phyloP scores from a whole-genome alignment of 495 filamentous ascomycete species.

The Neurospora sp. region DNA sequence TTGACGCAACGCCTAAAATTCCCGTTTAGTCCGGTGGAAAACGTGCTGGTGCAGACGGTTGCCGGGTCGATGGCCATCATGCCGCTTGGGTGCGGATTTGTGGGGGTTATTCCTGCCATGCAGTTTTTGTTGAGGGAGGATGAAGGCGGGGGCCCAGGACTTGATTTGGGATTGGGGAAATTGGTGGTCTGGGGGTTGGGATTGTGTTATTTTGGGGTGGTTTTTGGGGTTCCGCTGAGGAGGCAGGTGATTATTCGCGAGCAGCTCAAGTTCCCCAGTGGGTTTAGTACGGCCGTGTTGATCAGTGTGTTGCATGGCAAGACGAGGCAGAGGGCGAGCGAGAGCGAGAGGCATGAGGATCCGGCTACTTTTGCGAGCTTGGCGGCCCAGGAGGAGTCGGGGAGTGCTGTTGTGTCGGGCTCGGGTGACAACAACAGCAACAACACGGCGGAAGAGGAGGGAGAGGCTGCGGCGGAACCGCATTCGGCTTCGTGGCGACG shows the following conservation, averaged over 20 bases:
- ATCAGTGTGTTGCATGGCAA: constrained; percentile 78
- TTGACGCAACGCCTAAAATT: constrained; percentile 52
- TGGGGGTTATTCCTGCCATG: constrained; percentile 75
- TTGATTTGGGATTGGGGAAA: constrained; percentile 61
- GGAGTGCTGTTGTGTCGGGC: constrained; percentile 1
- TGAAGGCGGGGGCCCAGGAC: constrained; percentile 46
- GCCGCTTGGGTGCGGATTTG: constrained; percentile 93
- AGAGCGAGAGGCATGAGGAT: constrained; percentile 4
- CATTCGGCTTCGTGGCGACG: constrained; percentile 35
- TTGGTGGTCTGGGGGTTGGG: constrained; percentile 83
- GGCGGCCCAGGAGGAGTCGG: constrained; percentile 1
- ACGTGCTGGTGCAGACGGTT: constrained; percentile 94
- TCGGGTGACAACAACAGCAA: constrained; percentile 1
- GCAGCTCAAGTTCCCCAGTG: constrained; percentile 85
- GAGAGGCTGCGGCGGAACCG: constrained; percentile 6
- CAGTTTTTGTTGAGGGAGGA: constrained; percentile 68
- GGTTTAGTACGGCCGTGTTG: constrained; percentile 90
- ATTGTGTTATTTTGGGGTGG: constrained; percentile 88
- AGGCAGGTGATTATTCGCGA: constrained; percentile 84
- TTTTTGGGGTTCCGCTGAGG: constrained; percentile 75
- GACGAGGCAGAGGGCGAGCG: constrained; percentile 2
- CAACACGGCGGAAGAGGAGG: constrained; percentile 13
- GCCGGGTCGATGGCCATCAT: constrained; percentile 93
- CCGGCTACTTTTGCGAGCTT: constrained; percentile 20
- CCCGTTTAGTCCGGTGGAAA: constrained; percentile 90